These are phyloP conservation scores for Ajuga chamaepitys DNA, from an alignment of 257 asterid species.

Conservation along the genomic window DNA sequence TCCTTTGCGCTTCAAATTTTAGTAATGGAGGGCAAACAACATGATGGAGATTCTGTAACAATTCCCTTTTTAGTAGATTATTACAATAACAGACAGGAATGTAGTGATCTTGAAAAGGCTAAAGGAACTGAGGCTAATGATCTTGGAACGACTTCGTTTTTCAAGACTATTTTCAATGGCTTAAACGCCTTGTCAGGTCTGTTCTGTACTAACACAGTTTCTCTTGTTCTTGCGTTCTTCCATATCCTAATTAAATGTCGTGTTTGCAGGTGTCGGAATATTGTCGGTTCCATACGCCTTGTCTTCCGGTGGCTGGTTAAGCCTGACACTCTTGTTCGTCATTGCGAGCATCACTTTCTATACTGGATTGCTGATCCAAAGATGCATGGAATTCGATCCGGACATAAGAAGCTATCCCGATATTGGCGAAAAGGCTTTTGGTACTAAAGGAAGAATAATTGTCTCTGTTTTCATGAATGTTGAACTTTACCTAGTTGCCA, in stretches of 20 bases:
- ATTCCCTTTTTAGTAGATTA: conserved; percentile 15
- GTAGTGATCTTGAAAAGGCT: background rate
- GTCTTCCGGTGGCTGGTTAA: conserved; percentile 63
- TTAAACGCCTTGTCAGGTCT: conserved; percentile 58
- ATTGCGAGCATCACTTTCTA: conserved; percentile 46
- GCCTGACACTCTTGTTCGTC: conserved; percentile 34
- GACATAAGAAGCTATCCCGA: conserved; percentile 51
- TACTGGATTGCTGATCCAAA: conserved; percentile 44
- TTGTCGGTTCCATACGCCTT: conserved; percentile 54
- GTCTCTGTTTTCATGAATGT: conserved; percentile 43
- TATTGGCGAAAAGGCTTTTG: conserved; percentile 49
- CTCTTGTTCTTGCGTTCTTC: background rate
- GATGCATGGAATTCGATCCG: conserved; percentile 50
- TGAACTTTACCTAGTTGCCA: conserved; percentile 62
- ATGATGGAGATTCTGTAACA: conserved; percentile 15
- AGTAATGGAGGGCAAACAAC: conserved; percentile 20
- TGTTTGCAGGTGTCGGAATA: conserved; percentile 49
- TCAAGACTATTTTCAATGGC: conserved; percentile 51
- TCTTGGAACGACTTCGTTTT: conserved; percentile 25
- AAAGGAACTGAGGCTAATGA: background rate
- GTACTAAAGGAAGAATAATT: conserved; percentile 30
- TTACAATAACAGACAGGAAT: background rate
- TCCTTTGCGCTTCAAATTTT: background rate
- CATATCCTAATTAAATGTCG: no score
- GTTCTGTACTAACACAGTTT: no score